Base-by-base conservation (phyloP, 106 monocot genomes). In the Acorus gramineus region DNA sequence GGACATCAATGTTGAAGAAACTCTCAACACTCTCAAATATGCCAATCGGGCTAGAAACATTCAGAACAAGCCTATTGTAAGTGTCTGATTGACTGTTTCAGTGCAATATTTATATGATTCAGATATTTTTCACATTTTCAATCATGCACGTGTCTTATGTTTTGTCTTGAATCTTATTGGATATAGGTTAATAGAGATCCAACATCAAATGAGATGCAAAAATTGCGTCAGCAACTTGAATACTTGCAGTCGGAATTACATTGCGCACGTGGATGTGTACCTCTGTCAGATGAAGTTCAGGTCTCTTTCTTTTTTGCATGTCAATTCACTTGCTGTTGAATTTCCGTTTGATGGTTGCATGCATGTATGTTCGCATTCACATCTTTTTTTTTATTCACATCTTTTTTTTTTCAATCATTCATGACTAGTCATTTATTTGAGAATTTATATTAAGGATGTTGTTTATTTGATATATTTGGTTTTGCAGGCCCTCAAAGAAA, bases 21-120 rank as follows among this genome's bases (percentile, higher is more conserved):
- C 96, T 50, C 81, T 90, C 10, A 98, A 98, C 71, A 98, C 96
- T 8, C 72, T 98, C 56, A 98, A 98, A 78, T 98, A 98, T 85
- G 96, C 96, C 56, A 98, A 98, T 66, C 87, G 96, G 50, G 96
- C 96, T 76, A 82, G 96, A 64, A 98, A 98, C 76, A 98, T 98
- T 64, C 96, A 81, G 67, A 98, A 98, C 68, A 98, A 98, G 53
- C 96, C 87, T 48, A 71, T 98, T 69, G 96, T 98, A 55, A 74
- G 91, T 0, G 28, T 28, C 28, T 28, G 28, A 28, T 28, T 28
- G 28, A 28, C 28, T 28, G 28, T 28, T 28, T 28, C 28, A 28
- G 28, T 28, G 28, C 1, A 28, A 28, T 28, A 28, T 81, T 60
- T 9, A 10, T 8, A 8, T 60, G 44, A 6, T 60, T 7, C 11